Evolutionary conservation across 2,329 filamentous ascomycete species (phyloP), one percentile per base, ranked within the genome.

Genomic region (Sordariomycetes sp.): DNA sequence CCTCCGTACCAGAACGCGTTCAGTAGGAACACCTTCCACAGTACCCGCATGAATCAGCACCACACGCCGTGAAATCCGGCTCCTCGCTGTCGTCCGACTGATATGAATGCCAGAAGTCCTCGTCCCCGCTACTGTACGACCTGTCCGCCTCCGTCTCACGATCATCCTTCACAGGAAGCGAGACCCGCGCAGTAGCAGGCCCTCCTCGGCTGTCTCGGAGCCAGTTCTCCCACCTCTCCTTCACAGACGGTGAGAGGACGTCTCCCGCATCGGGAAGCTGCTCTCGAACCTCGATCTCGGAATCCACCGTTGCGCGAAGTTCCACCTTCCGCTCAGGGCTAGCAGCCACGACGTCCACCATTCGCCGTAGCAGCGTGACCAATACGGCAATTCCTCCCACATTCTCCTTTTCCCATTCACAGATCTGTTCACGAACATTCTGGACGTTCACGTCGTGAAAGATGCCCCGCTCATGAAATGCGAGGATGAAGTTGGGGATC

Each of bases 401-500:
- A 40, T 71, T 68, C 3, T 65, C 58, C 6, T 58, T 60, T 59
- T 77, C 73, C 75, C 75, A 77, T 1, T 61, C 53, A 2, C 62
- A 55, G 22, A 76, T 61, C 3, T 69, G 60, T 0, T 64, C 60
- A 1, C 61, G 59, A 2, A 73, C 64, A 43, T 74, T 64, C 20
- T 62, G 62, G 35, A 75, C 62, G 32, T 66, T 60, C 1, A 71
- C 69, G 10, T 77, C 68, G 0, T 65, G 58, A 58, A 78, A 76
- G 1, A 62, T 6, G 0, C 74, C 72, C 1, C 51, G 55, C 5
- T 64, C 58, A 54, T 78, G 76, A 59, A 71, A 74, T 0, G 72
- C 76, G 1, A 76, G 62, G 32, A 78, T 63, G 46, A 77, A 71
- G 8, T 69, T 70, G 1, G 69, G 64, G 4, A 72, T 67, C 58